Base-by-base conservation (phyloP, 179 eudicot species). In the Pouteria campechiana region DNA sequence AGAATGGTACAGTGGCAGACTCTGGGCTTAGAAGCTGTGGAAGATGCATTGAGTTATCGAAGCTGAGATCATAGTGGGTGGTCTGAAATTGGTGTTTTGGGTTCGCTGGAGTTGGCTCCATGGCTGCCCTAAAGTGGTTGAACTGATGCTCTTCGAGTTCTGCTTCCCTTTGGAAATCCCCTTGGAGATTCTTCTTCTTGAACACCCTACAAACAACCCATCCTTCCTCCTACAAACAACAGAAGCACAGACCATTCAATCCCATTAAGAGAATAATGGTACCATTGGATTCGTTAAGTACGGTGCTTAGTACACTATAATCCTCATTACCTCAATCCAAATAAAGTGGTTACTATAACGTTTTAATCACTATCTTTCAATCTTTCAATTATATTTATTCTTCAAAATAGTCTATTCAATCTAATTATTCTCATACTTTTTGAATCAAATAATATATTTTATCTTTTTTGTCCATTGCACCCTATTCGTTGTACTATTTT, bases 181-280 rank as follows among this genome's bases (percentile, higher is more conserved):
- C 49, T 5, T 18, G 44, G 19, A 39, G 62, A 32, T 44, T 69
- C 39, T 62, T 72, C 64, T 76, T 72, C 65, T 42, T 60, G 48
- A 76, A 76, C 16, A 76, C 83, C 41, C 79, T 50, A 41, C 83
- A 76, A 9, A 76, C 70, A 7, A 76, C 83, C 83, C 83, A 76
- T 2, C 83, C 83, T 30, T 72, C 83, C 63, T 76, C 83, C 78
- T 72, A 75, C 63, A 44, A 23, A 1, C n/a, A 28, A n/a, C n/a
- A 19, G 15, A 17, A n/a, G 7, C 11, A 0, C 7, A 24, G 14
- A 15, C 29, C 9, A 32, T 31, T 16, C 51, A 23, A 9, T 25
- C 7, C 33, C 1, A 36, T 6, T 8, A 7, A 35, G 22, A 7
- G 3, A 1, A 8, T 24, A n/a, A 23, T 25, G 18, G 17, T 3